A percentile compares a stretch with the other conserved stretches of the same genome.
These are phyloP conservation scores for Boehmeria nivea DNA, from an alignment of 306 rosid genomes.

Conservation along the genomic window DNA sequence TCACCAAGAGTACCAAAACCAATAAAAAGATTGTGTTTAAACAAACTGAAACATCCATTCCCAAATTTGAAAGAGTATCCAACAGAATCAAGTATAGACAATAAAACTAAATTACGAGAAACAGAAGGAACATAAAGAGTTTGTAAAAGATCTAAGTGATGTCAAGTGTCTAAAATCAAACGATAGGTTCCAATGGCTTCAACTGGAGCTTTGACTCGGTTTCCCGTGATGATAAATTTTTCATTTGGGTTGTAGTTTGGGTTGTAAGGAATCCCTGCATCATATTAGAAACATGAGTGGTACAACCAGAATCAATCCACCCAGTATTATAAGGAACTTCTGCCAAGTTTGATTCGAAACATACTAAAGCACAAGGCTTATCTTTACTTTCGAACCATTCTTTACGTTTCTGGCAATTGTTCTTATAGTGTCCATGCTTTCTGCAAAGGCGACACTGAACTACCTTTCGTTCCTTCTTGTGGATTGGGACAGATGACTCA, in stretches of 20 bases:
- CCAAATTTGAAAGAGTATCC: too few species aligned
- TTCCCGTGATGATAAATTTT: neutral
- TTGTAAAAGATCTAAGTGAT: neutral
- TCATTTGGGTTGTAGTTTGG: neutral
- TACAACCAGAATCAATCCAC: neutral
- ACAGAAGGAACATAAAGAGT: neutral
- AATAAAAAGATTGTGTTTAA: too few species aligned
- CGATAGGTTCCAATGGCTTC: neutral
- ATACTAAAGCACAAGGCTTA: neutral
- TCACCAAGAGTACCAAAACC: too few species aligned
- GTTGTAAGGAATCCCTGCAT: neutral
- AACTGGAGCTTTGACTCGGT: neutral
- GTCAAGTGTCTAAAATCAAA: neutral
- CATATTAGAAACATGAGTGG: neutral
- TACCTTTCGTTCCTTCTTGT: too few species aligned
- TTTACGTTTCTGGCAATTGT: too few species aligned
- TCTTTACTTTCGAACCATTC: too few species aligned
- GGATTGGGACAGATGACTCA: neutral
- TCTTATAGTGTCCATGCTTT: too few species aligned
- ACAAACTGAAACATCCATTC: too few species aligned
- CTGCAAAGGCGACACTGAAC: too few species aligned
- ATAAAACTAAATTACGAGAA: constrained; percentile 15
- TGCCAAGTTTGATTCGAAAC: neutral
- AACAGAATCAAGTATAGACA: too few species aligned
- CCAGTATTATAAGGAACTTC: neutral